phyloP scores from a whole-genome alignment of 2,329 filamentous ascomycete species.

The Dichotomopilus funicola region DNA sequence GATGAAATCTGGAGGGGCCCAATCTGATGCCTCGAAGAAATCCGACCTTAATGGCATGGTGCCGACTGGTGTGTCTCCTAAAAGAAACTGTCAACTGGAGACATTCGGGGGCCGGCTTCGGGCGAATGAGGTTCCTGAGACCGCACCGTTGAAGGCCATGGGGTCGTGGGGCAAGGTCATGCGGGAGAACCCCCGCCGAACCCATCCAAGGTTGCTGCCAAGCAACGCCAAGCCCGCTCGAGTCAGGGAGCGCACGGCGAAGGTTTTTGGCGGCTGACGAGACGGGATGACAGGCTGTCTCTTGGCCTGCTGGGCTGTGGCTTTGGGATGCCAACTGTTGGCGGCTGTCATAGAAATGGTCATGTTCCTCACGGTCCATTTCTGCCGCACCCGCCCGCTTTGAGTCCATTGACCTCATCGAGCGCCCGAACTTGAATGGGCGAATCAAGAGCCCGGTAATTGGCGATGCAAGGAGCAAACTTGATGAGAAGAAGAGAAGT shows the following conservation, averaged over 20 bases:
- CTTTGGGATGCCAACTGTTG: not conserved
- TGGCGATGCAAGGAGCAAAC: not conserved
- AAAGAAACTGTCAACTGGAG: constrained; percentile 9
- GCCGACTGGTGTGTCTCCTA: not conserved
- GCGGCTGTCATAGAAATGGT: not conserved
- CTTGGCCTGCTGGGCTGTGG: not conserved
- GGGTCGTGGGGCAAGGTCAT: too few species aligned
- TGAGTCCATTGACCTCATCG: constrained; percentile 13
- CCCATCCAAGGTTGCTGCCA: too few species aligned
- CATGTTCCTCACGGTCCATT: not conserved
- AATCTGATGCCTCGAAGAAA: too few species aligned
- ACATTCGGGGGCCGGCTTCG: not conserved
- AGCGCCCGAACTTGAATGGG: not conserved
- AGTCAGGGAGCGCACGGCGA: too few species aligned
- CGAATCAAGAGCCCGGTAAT: not conserved
- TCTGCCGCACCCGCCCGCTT: constrained; percentile 15
- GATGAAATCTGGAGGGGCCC: too few species aligned
- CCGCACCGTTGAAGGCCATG: constrained; percentile 1
- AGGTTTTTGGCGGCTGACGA: too few species aligned
- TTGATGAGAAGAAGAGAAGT: not conserved
- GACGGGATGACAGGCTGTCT: too few species aligned
- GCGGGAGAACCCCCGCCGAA: too few species aligned
- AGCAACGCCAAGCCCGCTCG: too few species aligned
- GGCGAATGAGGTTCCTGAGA: constrained; percentile 10
- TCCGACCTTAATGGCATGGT: too few species aligned